phyloP scores from a whole-genome alignment of 2,329 filamentous ascomycete species.

The Sphaerulina vaccinii region DNA sequence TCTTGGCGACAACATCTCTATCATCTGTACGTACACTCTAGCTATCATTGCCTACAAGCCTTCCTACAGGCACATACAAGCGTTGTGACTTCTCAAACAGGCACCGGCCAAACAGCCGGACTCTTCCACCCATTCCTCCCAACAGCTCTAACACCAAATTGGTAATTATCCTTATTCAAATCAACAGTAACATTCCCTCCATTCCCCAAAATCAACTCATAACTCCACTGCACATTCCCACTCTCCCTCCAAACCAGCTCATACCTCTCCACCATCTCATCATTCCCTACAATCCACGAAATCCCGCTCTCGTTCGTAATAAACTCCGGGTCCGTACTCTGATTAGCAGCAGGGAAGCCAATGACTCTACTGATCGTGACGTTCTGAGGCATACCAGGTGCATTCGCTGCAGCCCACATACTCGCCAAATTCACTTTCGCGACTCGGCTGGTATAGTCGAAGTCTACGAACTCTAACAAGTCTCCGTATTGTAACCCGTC shows the following conservation, averaged over 20 bases:
- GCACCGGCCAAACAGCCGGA: conserved; percentile 49
- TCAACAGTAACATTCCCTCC: conserved; percentile 47
- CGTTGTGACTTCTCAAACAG: no score
- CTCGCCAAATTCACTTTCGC: conserved; percentile 56
- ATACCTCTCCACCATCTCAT: conserved; percentile 47
- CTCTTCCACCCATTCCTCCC: conserved; percentile 53
- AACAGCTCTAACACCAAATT: conserved; percentile 56
- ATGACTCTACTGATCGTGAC: conserved; percentile 43
- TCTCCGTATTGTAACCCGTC: conserved; percentile 50
- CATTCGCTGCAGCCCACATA: conserved; percentile 55
- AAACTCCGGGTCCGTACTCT: conserved; percentile 26
- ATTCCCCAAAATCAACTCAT: conserved; percentile 46
- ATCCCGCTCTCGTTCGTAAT: conserved; percentile 51
- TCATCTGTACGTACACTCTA: no score
- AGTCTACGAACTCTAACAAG: conserved; percentile 58
- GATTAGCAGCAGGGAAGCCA: conserved; percentile 29
- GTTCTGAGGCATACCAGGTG: conserved; percentile 51
- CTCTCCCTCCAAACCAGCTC: conserved; percentile 58
- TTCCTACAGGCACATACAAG: no score
- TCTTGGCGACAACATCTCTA: no score
- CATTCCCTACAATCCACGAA: conserved; percentile 47
- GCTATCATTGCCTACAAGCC: no score
- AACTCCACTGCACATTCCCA: conserved; percentile 45
- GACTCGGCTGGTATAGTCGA: conserved; percentile 54
- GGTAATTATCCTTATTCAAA: conserved; percentile 58